A percentile compares a stretch with the other conserved stretches of the same genome.
phyloP scores from a whole-genome alignment of 2,329 filamentous ascomycete genomes.

The Epichloe brachyelytri region DNA sequence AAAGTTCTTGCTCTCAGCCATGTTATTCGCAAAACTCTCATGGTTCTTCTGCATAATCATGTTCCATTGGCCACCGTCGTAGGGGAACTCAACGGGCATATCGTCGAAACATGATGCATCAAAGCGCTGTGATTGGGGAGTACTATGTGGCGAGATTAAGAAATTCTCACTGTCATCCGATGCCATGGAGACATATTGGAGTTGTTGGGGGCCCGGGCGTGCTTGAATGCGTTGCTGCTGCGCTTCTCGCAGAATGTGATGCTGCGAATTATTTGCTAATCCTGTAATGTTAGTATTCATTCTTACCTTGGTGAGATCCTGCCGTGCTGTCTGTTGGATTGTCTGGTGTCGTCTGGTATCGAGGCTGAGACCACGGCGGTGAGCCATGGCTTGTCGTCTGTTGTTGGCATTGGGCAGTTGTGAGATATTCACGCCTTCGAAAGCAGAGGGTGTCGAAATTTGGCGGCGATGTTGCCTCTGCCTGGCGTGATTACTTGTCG shows the following conservation, averaged over 20 bases:
- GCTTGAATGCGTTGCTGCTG: conserved; percentile 69
- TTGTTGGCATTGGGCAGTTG: conserved; percentile 44
- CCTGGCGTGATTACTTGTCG: conserved; percentile 54
- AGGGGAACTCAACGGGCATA: conserved; percentile 33
- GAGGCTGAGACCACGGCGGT: conserved; percentile 75
- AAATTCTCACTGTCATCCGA: conserved; percentile 38
- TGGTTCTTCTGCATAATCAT: conserved; percentile 35
- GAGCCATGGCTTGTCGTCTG: conserved; percentile 33
- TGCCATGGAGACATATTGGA: conserved; percentile 17
- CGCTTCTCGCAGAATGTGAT: conserved; percentile 70
- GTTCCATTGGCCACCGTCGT: conserved; percentile 30
- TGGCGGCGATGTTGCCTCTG: conserved; percentile 60
- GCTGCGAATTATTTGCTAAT: conserved; percentile 49
- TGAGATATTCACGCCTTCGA: conserved; percentile 60
- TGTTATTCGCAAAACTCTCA: conserved; percentile 26
- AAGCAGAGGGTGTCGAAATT: conserved; percentile 69
- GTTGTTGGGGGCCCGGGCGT: conserved; percentile 52
- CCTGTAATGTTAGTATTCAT: conserved; percentile 41
- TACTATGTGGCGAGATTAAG: conserved; percentile 41
- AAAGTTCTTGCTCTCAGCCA: conserved; percentile 33
- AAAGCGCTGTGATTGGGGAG: conserved; percentile 41
- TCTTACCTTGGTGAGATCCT: conserved; percentile 33
- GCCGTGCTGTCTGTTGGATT: conserved; percentile 16
- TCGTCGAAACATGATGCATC: conserved; percentile 32
- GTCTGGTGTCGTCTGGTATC: conserved; percentile 53